A percentile compares a stretch with the other conserved stretches of the same genome.
These are phyloP conservation scores for Solanum ossicruentum DNA, from an alignment of 257 asterid species.

Conservation along the genomic window DNA sequence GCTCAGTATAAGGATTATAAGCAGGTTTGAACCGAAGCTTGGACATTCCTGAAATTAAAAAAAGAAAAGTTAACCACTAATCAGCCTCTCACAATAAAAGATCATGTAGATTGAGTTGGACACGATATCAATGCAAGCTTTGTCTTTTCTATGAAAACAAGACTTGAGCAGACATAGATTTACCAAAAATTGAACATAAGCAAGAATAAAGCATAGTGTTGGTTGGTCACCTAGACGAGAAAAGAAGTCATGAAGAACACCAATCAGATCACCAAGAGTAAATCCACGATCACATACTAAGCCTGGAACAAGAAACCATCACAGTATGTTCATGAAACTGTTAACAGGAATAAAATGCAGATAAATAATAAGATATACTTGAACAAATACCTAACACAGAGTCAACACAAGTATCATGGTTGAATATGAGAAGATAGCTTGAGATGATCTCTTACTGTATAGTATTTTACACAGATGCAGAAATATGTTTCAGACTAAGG, in stretches of 20 bases:
- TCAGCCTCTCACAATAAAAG: neutral
- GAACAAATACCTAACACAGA: neutral
- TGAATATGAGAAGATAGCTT: neutral
- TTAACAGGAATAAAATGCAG: neutral
- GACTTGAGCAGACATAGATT: neutral
- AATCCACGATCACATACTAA: conserved; percentile 88
- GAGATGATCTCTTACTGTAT: neutral
- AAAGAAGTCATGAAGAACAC: conserved; percentile 86
- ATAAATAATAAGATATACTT: neutral
- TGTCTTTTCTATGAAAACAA: neutral
- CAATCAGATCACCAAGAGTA: conserved; percentile 85
- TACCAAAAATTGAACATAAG: neutral
- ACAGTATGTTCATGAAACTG: neutral
- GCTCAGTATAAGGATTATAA: conserved; percentile 92
- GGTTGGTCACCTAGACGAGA: conserved; percentile 60
- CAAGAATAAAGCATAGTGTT: neutral
- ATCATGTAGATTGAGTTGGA: neutral
- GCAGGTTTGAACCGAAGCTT: conserved; percentile 95
- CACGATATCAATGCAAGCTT: neutral
- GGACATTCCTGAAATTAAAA: conserved; percentile 61
- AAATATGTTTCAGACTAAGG: neutral
- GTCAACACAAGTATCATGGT: neutral
- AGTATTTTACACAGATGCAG: neutral
- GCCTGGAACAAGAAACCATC: conserved; percentile 32
- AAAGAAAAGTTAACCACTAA: neutral